Evolutionary conservation across 2,329 filamentous ascomycete species (phyloP).

Genomic region (Pseudogymnoascus sp.): DNA sequence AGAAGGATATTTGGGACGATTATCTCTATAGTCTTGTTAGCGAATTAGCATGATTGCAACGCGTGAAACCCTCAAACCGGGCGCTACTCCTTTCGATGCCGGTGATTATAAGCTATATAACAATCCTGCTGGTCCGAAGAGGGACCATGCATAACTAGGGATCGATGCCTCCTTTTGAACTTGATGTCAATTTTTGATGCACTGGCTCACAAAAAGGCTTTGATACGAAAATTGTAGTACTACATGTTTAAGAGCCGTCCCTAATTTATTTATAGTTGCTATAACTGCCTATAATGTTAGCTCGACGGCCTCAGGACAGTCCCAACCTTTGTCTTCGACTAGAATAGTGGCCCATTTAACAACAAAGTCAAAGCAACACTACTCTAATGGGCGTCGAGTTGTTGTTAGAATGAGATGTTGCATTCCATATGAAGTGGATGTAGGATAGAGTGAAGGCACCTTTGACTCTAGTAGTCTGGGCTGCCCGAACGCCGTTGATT

Average conservation of each 20-base stretch:
- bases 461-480: neutral
- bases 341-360: constrained; percentile 28
- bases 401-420: constrained; percentile 33
- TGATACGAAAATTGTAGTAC: too few relatives aligned
- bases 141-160: too few relatives aligned
- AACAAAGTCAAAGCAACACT: constrained; percentile 34
- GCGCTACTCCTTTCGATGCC: neutral
- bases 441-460: constrained; percentile 23
- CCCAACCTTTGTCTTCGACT: constrained; percentile 24
- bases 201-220: too few relatives aligned
- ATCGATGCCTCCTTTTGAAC: too few relatives aligned
- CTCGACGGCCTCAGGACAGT: constrained; percentile 32
- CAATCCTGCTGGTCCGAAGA: too few relatives aligned
- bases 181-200: too few relatives aligned
- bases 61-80: neutral
- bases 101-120: neutral
- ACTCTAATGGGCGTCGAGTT: constrained; percentile 32
- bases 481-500: neutral
- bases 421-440: constrained; percentile 29
- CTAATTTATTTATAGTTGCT: too few relatives aligned
- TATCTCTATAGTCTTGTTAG: constrained; percentile 1
- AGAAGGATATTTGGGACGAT: neutral
- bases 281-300: constrained; percentile 30
- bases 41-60: constrained; percentile 7
- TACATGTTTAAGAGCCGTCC: too few relatives aligned